Evolutionary conservation across 345 rosid species (phyloP), one percentile per base, ranked within the genome.

Genomic region (Bruguiera parviflora): DNA sequence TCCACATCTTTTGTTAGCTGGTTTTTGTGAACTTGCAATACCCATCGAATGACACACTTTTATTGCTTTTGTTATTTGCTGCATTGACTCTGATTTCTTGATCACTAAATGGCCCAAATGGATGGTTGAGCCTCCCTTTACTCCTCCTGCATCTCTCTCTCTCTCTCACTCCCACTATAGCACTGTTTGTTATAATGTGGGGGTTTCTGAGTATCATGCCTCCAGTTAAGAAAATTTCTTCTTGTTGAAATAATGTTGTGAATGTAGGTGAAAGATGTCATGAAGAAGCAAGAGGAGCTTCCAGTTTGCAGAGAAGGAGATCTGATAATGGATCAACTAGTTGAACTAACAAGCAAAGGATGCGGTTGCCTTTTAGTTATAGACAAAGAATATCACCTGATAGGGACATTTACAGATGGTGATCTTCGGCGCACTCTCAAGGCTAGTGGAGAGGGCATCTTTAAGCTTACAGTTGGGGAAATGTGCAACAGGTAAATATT

Each of bases 381-480:
- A 33, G 87, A 88, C 52, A 80, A 88, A 43, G 84, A 68, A 13
- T 24, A 78, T 71, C 87, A 66, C 72, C 80, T 92, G 79, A 79
- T 88, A 37, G 94, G 94, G 64, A 92, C 97, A 5, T 88, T 88
- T 66, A 89, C 97, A 0, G 96, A 89, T 70, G 94, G 97, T 49
- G 92, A 92, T 82, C 84, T 92, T 71, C 89, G 96, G 9, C 91
- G 98, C 8, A 89, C 97, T 58, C 99, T 92, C 64, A 90, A 92
- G 71, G 88, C 96, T 39, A 88, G 86, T 22, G 88, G 89, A 22
- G 97, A 90, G 82, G 98, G 81, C 65, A 92, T 90, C 75, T 95
- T 95, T 76, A 85, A 85, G 83, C 99, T 90, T 77, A 83, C 88
- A 3, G 97, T 95, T 9, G 99, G 98, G 20, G 85, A 89, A 73